Percentiles rank a stretch among this genome's conserved stretches.
phyloP scores from a whole-genome alignment of 345 rosid species.

The Excoecaria agallocha region DNA sequence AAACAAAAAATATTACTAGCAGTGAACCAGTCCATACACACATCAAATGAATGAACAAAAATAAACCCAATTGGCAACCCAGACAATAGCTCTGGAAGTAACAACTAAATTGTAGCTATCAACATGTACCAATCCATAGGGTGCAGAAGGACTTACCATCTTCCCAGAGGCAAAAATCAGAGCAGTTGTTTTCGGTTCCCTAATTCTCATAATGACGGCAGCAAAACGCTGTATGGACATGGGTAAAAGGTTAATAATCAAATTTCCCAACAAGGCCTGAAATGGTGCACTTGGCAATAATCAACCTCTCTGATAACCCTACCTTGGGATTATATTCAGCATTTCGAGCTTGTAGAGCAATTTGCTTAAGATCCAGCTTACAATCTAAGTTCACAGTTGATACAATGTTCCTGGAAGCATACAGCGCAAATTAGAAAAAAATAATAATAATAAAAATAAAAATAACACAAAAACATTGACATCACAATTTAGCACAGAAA shows the following conservation, averaged over 20 bases:
- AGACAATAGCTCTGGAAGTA: background rate
- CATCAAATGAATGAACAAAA: background rate
- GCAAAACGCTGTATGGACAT: constrained; percentile 68
- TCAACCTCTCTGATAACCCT: constrained; percentile 1
- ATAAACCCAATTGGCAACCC: background rate
- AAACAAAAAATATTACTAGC: background rate
- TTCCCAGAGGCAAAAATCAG: constrained; percentile 91
- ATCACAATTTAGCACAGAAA: background rate
- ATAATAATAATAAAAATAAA: too few relatives aligned
- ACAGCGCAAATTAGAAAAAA: background rate
- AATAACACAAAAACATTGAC: too few relatives aligned
- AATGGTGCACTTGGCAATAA: background rate
- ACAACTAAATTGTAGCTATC: background rate
- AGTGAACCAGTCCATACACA: background rate
- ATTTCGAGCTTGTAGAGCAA: constrained; percentile 78
- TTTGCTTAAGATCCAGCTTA: constrained; percentile 75
- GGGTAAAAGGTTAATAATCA: constrained; percentile 7
- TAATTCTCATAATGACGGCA: constrained; percentile 93
- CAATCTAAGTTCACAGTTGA: constrained; percentile 84
- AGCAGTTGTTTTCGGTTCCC: constrained; percentile 91
- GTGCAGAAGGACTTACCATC: constrained; percentile 52
- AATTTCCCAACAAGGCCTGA: background rate
- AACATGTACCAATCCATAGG: background rate
- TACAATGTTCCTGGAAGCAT: constrained; percentile 59
- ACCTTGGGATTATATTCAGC: constrained; percentile 86